Conservation (phyloP, 2,329 filamentous ascomycete species). For the Fusarium pseudograminearum region DNA sequence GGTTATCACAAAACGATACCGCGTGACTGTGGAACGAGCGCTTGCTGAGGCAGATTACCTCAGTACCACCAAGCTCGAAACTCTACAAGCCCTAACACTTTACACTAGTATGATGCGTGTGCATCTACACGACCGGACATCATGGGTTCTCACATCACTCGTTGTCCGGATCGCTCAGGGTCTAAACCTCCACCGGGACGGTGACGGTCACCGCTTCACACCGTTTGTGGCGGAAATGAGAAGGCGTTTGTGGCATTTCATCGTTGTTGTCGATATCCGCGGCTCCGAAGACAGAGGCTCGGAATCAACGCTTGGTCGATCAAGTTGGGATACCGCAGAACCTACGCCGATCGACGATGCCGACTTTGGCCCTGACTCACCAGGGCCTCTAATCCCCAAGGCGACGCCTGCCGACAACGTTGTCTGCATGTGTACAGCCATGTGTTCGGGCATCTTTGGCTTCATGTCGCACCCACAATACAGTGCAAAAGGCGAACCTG, state of each 20-base stretch:
- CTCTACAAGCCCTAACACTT: constrained; percentile 57
- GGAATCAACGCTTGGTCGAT: constrained; percentile 56
- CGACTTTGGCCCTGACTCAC: constrained; percentile 59
- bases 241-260: constrained; percentile 71
- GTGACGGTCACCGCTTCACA: constrained; percentile 51
- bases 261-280: constrained; percentile 70
- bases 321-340: constrained; percentile 60
- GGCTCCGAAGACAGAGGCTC: constrained; percentile 67
- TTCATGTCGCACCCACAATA: constrained; percentile 53
- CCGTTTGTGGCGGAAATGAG: constrained; percentile 71
- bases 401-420: constrained; percentile 57
- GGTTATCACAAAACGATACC: constrained; percentile 50
- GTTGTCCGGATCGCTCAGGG: constrained; percentile 59
- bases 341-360: constrained; percentile 67
- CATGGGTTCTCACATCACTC: constrained; percentile 58
- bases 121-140: constrained; percentile 54
- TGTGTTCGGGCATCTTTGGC: constrained; percentile 56
- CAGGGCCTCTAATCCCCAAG: constrained; percentile 51
- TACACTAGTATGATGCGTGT: constrained; percentile 57
- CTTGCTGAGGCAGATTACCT: constrained; percentile 59
- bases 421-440: constrained; percentile 55
- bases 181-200: constrained; percentile 58
- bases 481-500: constrained; percentile 30
- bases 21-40: constrained; percentile 53
- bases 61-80: constrained; percentile 55